These are phyloP conservation scores for Candida loeiensis DNA, from an alignment of 805 yeast species.

Conservation along the genomic window DNA sequence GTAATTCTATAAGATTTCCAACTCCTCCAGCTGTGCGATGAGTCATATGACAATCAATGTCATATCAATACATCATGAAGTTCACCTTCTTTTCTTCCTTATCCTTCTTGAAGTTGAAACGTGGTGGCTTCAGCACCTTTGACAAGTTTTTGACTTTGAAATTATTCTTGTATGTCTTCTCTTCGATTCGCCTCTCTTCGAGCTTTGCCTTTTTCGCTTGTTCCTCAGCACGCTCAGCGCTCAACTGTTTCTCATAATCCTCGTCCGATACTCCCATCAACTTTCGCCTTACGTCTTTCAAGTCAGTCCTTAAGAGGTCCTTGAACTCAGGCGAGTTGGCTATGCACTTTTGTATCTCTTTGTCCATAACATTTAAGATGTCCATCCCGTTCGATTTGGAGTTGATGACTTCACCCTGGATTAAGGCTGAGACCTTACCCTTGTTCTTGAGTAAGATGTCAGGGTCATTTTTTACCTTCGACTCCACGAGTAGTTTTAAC, in stretches of 20 bases:
- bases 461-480: constrained; percentile 47
- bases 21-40: no score
- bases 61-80: constrained; percentile 11
- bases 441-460: constrained; percentile 44
- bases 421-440: constrained; percentile 49
- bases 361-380: constrained; percentile 39
- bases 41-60: no score
- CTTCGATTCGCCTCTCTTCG: constrained; percentile 11
- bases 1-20: no score
- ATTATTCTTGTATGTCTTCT: constrained; percentile 24
- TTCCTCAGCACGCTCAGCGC: constrained; percentile 18
- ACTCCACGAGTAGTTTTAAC: constrained; percentile 41
- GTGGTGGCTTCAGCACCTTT: constrained; percentile 32
- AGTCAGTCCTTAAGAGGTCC: constrained; percentile 25
- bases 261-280: constrained; percentile 37
- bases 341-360: constrained; percentile 42
- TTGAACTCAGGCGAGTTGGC: constrained; percentile 42
- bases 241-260: constrained; percentile 30
- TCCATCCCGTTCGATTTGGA: constrained; percentile 18
- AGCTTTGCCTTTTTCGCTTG: constrained; percentile 14
- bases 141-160: constrained; percentile 24
- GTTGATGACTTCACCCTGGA: constrained; percentile 48
- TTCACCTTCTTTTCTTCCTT: constrained; percentile 11
- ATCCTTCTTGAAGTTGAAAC: constrained; percentile 23
- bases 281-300: constrained; percentile 31